Conservation (phyloP, 2,329 filamentous ascomycete genomes). For the Trichoderma sp. region DNA sequence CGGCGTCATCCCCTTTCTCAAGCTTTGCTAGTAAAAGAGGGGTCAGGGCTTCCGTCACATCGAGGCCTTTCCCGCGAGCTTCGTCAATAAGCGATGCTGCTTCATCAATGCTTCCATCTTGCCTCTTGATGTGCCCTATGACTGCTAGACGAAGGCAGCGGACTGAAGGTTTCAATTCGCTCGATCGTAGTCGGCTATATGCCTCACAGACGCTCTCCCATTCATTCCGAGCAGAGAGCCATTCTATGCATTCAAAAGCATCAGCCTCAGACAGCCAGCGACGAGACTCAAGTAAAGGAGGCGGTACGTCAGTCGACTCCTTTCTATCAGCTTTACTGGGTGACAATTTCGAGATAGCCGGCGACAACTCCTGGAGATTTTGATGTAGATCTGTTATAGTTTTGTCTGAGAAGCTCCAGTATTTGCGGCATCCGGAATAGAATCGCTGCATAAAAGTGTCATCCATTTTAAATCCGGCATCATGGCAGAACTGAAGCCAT, state of each 20-base stretch:
- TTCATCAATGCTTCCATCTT: constrained; percentile 29
- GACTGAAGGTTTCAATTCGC: constrained; percentile 38
- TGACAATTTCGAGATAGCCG: background rate
- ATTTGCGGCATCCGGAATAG: constrained; percentile 32
- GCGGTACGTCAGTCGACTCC: background rate
- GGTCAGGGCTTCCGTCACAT: constrained; percentile 42
- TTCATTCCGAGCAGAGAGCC: constrained; percentile 25
- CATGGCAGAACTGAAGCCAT: constrained; percentile 36
- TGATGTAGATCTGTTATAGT: constrained; percentile 24
- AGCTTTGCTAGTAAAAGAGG: constrained; percentile 41
- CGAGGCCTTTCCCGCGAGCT: constrained; percentile 41
- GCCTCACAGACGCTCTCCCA: constrained; percentile 36
- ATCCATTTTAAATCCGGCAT: constrained; percentile 31
- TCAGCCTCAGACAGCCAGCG: constrained; percentile 10
- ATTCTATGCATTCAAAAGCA: constrained; percentile 18
- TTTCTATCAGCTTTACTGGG: background rate
- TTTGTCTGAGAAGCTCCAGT: constrained; percentile 35
- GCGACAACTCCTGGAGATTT: background rate
- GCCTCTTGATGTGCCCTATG: constrained; percentile 39
- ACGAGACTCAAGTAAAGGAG: background rate
- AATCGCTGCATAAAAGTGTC: constrained; percentile 32
- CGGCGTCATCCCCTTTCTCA: constrained; percentile 32
- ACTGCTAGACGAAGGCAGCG: constrained; percentile 50
- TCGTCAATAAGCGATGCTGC: constrained; percentile 42
- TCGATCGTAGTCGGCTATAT: constrained; percentile 38